These are phyloP conservation scores for Trichomonascaceae sp. DNA, from an alignment of 1,139 yeast species.

Conservation along the genomic window DNA sequence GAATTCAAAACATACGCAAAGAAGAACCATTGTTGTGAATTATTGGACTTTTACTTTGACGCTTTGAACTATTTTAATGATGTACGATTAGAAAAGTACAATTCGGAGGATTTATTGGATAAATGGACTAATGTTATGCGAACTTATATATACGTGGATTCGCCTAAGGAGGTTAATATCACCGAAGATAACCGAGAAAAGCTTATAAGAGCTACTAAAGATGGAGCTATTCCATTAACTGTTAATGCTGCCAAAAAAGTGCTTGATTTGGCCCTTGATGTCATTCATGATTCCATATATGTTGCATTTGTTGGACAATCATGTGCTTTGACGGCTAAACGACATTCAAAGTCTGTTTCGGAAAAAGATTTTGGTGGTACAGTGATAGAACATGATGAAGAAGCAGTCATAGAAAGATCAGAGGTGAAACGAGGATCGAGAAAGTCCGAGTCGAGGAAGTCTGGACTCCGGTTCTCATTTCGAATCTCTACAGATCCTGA, in stretches of 20 bases:
- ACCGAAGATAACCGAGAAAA: slow-evolving; percentile 26
- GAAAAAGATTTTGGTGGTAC: neutral
- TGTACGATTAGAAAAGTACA: neutral
- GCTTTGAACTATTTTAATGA: slow-evolving; percentile 24
- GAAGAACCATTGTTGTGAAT: slow-evolving; percentile 32
- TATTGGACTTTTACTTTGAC: slow-evolving; percentile 32
- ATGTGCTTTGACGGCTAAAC: neutral
- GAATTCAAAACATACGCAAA: slow-evolving; percentile 28
- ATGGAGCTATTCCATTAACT: slow-evolving; percentile 4
- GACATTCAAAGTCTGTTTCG: neutral
- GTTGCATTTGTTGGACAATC: slow-evolving; percentile 2
- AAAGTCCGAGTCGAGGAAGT: neutral
- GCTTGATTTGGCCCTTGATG: slow-evolving; percentile 2
- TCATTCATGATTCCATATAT: slow-evolving; percentile 4
- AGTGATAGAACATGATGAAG: neutral
- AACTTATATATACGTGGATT: slow-evolving; percentile 26
- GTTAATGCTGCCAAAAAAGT: neutral
- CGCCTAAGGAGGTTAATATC: slow-evolving; percentile 32
- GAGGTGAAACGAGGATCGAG: neutral
- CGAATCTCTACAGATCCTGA: neutral
- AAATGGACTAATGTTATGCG: slow-evolving; percentile 29
- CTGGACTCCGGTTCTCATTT: neutral
- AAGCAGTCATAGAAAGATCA: neutral
- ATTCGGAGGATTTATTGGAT: neutral
- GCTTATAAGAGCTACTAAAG: slow-evolving; percentile 10